These are phyloP conservation scores for Puccinellia tenuiflora DNA, from an alignment of 176 grass and related monocot genomes.

Conservation along the genomic window DNA sequence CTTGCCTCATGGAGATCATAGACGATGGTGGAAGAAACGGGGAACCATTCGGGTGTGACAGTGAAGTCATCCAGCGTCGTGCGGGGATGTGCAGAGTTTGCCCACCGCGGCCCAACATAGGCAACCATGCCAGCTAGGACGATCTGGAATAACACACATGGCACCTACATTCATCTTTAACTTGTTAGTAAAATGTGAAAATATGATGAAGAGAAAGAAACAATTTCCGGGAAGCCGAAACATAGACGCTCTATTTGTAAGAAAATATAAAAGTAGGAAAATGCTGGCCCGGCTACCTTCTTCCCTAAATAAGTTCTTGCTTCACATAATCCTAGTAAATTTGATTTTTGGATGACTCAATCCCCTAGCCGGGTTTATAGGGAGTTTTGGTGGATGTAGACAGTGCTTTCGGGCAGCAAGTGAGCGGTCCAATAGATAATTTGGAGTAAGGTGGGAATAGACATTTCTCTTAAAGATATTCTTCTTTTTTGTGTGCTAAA, in stretches of 20 bases:
- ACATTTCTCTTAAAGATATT: too few species aligned
- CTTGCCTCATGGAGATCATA: neutral
- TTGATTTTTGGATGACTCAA: too few species aligned
- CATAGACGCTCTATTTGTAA: neutral
- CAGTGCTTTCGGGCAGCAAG: too few species aligned
- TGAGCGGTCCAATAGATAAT: too few species aligned
- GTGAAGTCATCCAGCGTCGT: neutral
- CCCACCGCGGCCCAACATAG: neutral
- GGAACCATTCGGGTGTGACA: neutral
- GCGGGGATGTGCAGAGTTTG: neutral
- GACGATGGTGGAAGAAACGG: neutral
- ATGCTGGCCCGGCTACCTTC: too few species aligned
- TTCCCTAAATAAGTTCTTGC: too few species aligned
- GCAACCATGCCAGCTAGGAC: neutral
- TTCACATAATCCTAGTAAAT: too few species aligned
- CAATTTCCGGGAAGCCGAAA: neutral
- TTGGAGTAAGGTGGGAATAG: too few species aligned
- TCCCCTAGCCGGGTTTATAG: too few species aligned
- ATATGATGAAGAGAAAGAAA: neutral
- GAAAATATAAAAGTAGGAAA: too few species aligned
- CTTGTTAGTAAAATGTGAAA: neutral
- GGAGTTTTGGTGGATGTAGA: too few species aligned
- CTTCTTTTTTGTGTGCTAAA: too few species aligned
- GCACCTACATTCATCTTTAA: neutral
- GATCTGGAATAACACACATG: neutral